phyloP scores from a whole-genome alignment of 164 flowering plant genomes.

The Kalanchoe fedtschenkoi region DNA sequence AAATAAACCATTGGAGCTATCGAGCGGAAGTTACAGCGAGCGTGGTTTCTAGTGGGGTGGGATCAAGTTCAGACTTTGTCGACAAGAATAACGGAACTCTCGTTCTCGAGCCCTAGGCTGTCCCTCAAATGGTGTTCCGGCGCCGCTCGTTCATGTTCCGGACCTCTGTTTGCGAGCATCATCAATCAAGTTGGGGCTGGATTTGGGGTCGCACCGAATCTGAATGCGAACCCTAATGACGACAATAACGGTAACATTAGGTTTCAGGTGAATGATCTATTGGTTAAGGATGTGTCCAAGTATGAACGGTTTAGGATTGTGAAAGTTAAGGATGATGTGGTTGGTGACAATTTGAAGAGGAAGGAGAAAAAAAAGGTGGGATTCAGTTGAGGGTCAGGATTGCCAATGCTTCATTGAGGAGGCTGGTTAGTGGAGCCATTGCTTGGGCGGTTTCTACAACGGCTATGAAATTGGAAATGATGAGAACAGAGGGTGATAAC shows the following conservation, averaged over 20 bases:
- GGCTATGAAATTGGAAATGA: too few relatives aligned
- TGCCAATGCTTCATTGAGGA: constrained; percentile 26
- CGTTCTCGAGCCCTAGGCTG: neutral
- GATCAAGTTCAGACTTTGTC: constrained; percentile 1
- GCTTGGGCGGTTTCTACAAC: constrained; percentile 44
- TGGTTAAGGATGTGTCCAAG: neutral
- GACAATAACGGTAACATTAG: neutral
- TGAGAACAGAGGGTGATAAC: too few relatives aligned
- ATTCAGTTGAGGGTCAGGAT: constrained; percentile 27
- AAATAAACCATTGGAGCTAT: too few relatives aligned
- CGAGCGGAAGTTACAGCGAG: too few relatives aligned
- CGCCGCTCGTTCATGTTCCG: neutral
- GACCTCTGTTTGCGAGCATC: neutral
- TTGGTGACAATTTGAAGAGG: neutral
- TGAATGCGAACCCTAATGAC: too few relatives aligned
- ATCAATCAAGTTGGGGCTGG: neutral
- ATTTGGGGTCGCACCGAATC: neutral
- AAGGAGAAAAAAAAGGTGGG: constrained; percentile 9
- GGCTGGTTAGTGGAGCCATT: constrained; percentile 37
- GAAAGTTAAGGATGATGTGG: constrained; percentile 4
- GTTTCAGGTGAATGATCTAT: neutral
- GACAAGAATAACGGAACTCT: neutral
- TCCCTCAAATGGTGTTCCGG: neutral
- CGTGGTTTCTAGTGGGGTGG: neutral
- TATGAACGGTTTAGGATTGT: neutral